Percentiles rank a stretch among this genome's conserved stretches.
Evolutionary conservation across 768 basidiomycete species (phyloP).

Genomic region (Candolleomyces aberdarensis): DNA sequence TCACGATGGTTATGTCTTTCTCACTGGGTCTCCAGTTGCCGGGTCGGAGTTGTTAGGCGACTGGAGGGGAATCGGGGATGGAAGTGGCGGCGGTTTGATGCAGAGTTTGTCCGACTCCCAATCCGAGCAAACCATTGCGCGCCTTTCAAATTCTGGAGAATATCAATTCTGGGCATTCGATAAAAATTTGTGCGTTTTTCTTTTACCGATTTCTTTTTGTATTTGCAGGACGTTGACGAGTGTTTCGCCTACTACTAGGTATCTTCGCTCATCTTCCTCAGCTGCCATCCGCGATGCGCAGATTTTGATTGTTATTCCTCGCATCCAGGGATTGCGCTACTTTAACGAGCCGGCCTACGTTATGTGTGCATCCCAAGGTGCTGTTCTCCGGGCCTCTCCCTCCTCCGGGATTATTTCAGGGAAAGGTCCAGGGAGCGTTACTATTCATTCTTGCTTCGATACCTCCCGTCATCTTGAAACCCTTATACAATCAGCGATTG

Average conservation of each 20-base stretch:
- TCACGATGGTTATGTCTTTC: conserved; percentile 38
- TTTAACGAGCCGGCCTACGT: conserved; percentile 24
- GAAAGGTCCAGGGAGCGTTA: conserved; percentile 27
- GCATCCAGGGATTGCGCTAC: conserved; percentile 11
- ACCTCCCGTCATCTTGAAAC: conserved; percentile 1
- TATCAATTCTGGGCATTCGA: conserved; percentile 20
- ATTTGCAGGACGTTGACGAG: neutral
- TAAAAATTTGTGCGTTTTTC: conserved; percentile 16
- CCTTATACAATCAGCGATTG: neutral
- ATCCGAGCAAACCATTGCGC: conserved; percentile 4
- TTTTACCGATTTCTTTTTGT: neutral
- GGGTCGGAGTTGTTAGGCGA: conserved; percentile 3
- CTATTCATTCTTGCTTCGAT: conserved; percentile 19
- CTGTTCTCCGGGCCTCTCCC: conserved; percentile 21
- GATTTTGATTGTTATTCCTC: conserved; percentile 31
- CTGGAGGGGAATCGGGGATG: neutral
- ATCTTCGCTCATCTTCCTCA: neutral
- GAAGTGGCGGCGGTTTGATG: neutral
- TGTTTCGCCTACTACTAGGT: neutral
- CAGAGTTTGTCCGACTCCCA: neutral
- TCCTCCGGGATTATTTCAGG: conserved; percentile 20
- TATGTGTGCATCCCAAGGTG: conserved; percentile 25
- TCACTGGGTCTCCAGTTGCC: conserved; percentile 19
- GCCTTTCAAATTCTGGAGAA: conserved; percentile 2
- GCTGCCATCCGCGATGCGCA: conserved; percentile 13